Evolutionary conservation across 2,329 filamentous ascomycete species (phyloP), one percentile per base, ranked within the genome.

Genomic region (Venturia carpophila): DNA sequence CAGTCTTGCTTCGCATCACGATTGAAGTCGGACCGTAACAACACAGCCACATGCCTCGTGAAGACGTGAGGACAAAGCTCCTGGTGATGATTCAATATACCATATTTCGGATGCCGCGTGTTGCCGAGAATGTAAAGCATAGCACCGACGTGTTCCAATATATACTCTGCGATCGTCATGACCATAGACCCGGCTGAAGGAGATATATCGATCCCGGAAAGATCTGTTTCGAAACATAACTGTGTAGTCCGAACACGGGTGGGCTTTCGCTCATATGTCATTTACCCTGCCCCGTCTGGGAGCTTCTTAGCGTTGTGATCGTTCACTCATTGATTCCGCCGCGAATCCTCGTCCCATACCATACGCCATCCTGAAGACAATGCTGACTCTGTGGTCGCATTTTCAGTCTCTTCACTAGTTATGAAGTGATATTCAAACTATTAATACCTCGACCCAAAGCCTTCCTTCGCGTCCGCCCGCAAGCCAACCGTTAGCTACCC

Each of bases 21-120:
- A 67, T 73, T 69, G 68, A 69, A 69, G 69, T 65, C 70, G 70
- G 75, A 61, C 71, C 70, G 75, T 76, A 77, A 77, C 70, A 75
- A 70, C 71, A 71, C 65, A 71, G 72, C 70, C 66, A 76, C 72
- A 76, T 62, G 11, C n/a, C 13, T 61, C 5, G 47, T 52, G 60
- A 61, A 39, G 37, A 42, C 30, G 6, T 37, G 21, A 52, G 10
- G 2, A 5, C 47, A 6, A 52, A 15, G 24, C 15, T 24, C 11
- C 47, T 27, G 47, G 21, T 27, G 47, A 52, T 15, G 21, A 52
- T 27, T 15, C 47, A 52, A 52, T 52, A 52, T 27, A 27, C 24
- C 21, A 52, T 52, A 52, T 52, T 15, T 52, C 47, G 47, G 47
- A 52, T 52, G 52, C 52, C 30, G 52, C 10, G 27, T 37, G 3